Base-by-base conservation (phyloP, 139 green algal genomes). In the Closterium sp. region DNA sequence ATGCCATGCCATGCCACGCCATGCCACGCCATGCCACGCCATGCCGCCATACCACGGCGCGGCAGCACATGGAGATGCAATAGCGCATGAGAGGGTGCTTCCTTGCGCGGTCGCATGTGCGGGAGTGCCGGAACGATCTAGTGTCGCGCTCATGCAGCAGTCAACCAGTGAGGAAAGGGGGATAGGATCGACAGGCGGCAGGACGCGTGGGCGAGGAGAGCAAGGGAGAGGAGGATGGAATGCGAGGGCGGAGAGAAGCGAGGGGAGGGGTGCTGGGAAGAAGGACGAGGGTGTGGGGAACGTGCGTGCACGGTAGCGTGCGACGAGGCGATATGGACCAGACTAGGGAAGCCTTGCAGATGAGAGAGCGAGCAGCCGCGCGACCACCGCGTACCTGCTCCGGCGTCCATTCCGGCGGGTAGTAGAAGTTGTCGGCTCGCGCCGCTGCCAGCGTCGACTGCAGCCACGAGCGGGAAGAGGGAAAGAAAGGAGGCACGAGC, bases 371-470 rank as follows among this genome's bases (percentile, higher is more conserved):
- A 66, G 38, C 38, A 66, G 38, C 38, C 9, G 38, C 38, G 38
- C 9, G 38, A 66, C 9, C 38, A 66, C 38, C 43, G 9, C 91
- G 21, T 66, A 97, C 95, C 89, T 98, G 98, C 12, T 94, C 93
- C 1, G 97, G 97, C 94, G 98, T 96, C 90, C 95, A 98, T 66
- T 96, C 96, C 1, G 97, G 96, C 0, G 97, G 96, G 87, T 97
- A 98, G 84, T 98, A 99, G 87, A 99, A 99, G 91, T 97, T 97
- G 84, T 99, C 97, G 16, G 97, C 97, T 33, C 95, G 93, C 1
- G 96, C 97, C 34, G 97, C 97, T 38, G 95, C 95, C 2, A 97
- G 87, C 5, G 96, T 95, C n/a, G 93, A 96, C 96, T 93, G 90
- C 83, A 76, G 30, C 43, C 21, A 2, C 43, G 43, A 69, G 43